Base-by-base conservation (phyloP, 176 grass and related monocot species). In the Cenchrus fungigraminus region DNA sequence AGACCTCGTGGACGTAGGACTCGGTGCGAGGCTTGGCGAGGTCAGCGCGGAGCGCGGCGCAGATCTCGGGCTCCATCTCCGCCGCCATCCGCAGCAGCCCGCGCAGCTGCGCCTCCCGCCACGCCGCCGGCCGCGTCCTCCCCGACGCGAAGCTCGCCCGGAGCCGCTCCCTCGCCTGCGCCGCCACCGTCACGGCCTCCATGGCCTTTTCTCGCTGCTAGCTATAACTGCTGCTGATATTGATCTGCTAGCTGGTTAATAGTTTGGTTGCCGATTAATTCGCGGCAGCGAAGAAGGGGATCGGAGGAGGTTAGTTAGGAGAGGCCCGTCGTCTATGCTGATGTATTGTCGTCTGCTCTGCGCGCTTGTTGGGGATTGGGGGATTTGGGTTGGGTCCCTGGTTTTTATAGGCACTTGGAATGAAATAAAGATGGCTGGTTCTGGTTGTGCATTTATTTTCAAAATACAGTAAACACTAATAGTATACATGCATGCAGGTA, bases 21-120 rank as follows among this genome's bases (percentile, higher is more conserved):
- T 97, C 90, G 65, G 88, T 82, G 46, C 37, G 52, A 6, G 92
- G 90, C 82, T 97, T 97, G 81, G 52, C 88, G 78, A 97, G 81
- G 81, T 97, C 92, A 25, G 81, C 82, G 15, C 66, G 31, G 79
- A 97, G 90, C 7, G 90, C 95, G 50, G 43, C 88, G 56, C 72
- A 89, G 55, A 97, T 89, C 16, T 94, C 86, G 11, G 4, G 34
- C 90, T 97, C 92, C 82, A 58, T 92, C 88, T 97, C 95, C 29
- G 79, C 70, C 45, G 79, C 84, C 92, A 94, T 87, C 40, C 65
- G 87, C 7, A 68, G 81, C 45, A 94, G 66, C 22, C 76, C 88
- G 28, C 83, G 78, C 61, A 97, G 76, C 88, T 94, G 94, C 74
- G 88, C 78, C 32, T 13, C 83, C 71, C 94, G 82, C 94, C 94